Base-by-base conservation (phyloP, 495 filamentous ascomycete genomes). In the Penicillium longicatenatum region DNA sequence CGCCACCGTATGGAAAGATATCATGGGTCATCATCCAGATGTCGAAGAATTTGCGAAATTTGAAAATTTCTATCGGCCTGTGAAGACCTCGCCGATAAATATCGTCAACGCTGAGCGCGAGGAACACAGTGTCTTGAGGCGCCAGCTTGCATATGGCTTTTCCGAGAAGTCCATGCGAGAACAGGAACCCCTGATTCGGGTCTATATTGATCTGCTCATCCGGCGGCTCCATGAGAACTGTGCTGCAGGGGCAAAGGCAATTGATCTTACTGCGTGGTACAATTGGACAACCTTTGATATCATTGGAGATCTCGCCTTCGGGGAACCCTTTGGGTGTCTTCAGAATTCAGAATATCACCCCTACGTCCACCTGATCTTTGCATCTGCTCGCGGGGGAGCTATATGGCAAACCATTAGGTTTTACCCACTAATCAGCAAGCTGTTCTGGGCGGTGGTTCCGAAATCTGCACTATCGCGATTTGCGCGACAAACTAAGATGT, bases 301-400 rank as follows among this genome's bases (percentile, higher is more conserved):
- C 35, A 75, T 75, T 2, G 73, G 74, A 8, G 74, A 82, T 41
- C 58, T 83, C 2, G 67, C 75, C 12, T 81, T 83, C 33, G 77
- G 81, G 1, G 76, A 83, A 52, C 74, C 79, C 0, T 82, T 84
- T 54, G 63, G 70, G 21, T 77, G 77, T 26, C 66, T 84, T 8
- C 67, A 79, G 7, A 62, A 67, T 6, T 67, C 64, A 24, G 59
- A 68, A 19, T 65, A 72, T 12, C 80, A 83, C 48, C 75, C 76
- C 8, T 85, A 79, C 77, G 72, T 80, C 19, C 43, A 60, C 0
- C 61, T 70, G n/a, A 71, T 76, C 26, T 70, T 72, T 56, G 61
- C 64, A n/a, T 71, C 63, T 6, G 65, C 76, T 31, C 71, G 69
- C 44, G 60, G 57, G 4, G 21, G 64, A 43, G 49, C 66, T 0